phyloP scores from a whole-genome alignment of 139 green algal species.

The Chlorella sp. region DNA sequence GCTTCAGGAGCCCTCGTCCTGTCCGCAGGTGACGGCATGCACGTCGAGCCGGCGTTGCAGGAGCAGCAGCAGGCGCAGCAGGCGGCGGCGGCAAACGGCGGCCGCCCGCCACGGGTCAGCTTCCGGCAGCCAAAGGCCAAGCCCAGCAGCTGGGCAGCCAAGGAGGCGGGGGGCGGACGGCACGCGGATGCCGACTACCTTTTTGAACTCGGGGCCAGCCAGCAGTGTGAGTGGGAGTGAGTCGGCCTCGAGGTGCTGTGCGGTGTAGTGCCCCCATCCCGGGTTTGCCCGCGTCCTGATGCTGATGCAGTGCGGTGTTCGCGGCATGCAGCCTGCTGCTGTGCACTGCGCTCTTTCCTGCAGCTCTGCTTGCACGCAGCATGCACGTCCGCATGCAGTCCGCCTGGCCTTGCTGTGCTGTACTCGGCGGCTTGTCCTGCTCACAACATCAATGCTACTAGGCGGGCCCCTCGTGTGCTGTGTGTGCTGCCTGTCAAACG shows the following conservation, averaged over 20 bases:
- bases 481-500: slow-evolving; percentile 26
- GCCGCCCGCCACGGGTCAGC: neutral
- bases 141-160: slow-evolving; percentile 59
- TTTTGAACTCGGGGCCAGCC: slow-evolving; percentile 54
- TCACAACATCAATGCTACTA: slow-evolving; percentile 51
- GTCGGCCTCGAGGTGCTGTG: no score
- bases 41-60: neutral
- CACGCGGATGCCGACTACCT: slow-evolving; percentile 57
- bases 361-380: slow-evolving; percentile 1
- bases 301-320: neutral
- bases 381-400: no score
- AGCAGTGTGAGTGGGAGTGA: neutral
- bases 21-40: neutral
- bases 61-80: neutral
- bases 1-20: neutral
- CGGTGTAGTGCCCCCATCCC: no score
- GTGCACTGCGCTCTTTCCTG: neutral
- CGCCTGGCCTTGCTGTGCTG: no score
- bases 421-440: no score
- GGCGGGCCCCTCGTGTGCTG: no score
- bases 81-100: neutral
- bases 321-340: neutral
- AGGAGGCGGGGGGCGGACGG: slow-evolving; percentile 48
- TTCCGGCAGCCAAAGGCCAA: neutral
- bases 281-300: neutral